A percentile compares a stretch with the other conserved stretches of the same genome.
Conservation (phyloP, 176 grass and related monocot species). For the Ampelocalamus luodianensis region DNA sequence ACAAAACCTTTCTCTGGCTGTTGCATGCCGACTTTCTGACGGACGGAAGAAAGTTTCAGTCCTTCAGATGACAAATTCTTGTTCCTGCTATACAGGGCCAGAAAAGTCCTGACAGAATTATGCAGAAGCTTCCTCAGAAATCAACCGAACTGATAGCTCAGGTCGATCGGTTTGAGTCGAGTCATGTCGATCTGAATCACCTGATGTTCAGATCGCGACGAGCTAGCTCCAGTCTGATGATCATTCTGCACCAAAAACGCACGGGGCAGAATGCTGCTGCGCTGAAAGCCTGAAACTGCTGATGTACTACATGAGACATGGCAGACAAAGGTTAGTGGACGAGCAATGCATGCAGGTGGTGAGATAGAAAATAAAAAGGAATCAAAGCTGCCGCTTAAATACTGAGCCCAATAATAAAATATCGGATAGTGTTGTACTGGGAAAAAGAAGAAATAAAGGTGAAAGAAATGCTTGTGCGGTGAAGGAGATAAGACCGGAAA, state of each 20-base stretch:
- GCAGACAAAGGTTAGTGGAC: background rate
- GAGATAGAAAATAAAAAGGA: background rate
- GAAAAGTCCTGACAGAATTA: background rate
- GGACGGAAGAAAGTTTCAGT: no score
- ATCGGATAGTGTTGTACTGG: background rate
- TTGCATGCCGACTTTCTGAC: background rate
- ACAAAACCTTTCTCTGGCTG: background rate
- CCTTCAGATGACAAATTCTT: no score
- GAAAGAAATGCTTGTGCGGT: background rate
- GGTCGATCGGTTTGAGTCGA: background rate
- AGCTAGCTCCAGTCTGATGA: background rate
- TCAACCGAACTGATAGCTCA: background rate
- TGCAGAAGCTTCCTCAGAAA: background rate
- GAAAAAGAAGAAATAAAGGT: background rate
- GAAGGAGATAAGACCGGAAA: background rate
- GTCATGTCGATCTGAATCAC: background rate
- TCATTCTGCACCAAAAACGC: background rate
- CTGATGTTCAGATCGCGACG: background rate
- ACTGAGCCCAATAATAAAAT: background rate
- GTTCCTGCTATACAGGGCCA: background rate
- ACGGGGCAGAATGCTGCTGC: no score
- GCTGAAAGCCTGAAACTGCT: background rate
- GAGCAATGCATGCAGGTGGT: background rate
- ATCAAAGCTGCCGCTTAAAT: conserved; percentile 10
- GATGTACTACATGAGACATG: background rate